Evolutionary conservation across 805 yeast genomes (phyloP), one percentile per base, ranked within the genome.

Genomic region (Candida tammaniensis): DNA sequence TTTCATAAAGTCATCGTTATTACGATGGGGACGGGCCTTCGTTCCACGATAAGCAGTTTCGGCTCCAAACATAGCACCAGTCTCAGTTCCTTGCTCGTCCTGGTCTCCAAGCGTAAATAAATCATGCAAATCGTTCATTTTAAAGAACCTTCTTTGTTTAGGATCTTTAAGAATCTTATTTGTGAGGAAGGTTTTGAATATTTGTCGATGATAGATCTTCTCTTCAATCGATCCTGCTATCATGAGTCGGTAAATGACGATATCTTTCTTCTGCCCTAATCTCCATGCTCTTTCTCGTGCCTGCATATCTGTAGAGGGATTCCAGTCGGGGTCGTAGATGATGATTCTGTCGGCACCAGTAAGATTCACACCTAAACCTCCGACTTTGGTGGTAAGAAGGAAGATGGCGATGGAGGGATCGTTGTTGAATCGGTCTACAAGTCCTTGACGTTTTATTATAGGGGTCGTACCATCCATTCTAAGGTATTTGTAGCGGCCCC

Each of bases 261-360:
- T 97, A 47, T 89, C 96, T 38, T 81, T 78, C 54, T 84, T 89
- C 57, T 91, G 98, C 1, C 98, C 98, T 43, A 91, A 69, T 44
- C 98, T 70, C 98, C 98, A 93, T 0, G 98, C 97, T 31, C 98
- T 64, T 55, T 91, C 98, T 40, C 98, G 70, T 0, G 98, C 98
- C 59, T 91, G 98, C 40, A 89, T 72, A 63, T 91, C 98, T 0
- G 98, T 93, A 1, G 96, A 87, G 1, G 98, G 98, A 52, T 91
- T 91, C 98, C 98, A 91, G 59, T 93, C 98, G 0, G 98, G 98
- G 51, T 91, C 98, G 54, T 75, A 91, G 11, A 91, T 91, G 15
- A 91, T 86, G 9, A 91, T 96, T 28, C 98, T 64, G 46, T 88
- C 88, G 0, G 98, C 98, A 3, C 98, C 98, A 0, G 96, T 91